These are phyloP conservation scores for Solanum megistacrolobum DNA, from an alignment of 257 asterid species.

Conservation along the genomic window DNA sequence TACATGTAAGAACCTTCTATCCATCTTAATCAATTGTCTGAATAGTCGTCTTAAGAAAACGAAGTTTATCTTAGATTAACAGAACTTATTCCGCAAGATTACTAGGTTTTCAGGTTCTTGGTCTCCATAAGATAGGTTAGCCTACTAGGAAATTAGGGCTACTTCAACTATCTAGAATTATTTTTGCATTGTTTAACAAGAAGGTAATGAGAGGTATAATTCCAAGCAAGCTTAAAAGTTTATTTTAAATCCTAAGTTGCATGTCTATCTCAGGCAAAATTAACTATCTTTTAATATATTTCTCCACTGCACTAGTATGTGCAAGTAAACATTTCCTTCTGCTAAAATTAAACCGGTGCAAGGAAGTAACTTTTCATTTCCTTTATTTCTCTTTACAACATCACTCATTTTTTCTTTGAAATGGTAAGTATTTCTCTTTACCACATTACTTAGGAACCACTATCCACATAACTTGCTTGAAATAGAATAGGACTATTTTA, in stretches of 20 bases:
- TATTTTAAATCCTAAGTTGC: neutral
- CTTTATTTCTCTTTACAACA: neutral
- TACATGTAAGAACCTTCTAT: neutral
- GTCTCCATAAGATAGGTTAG: neutral
- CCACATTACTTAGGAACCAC: neutral
- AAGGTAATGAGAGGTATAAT: neutral
- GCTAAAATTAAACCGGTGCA: neutral
- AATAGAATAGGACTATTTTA: neutral
- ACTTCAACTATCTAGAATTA: neutral
- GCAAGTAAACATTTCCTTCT: neutral
- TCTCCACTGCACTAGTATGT: neutral
- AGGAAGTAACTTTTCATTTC: neutral
- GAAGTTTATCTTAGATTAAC: neutral
- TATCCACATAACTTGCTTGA: neutral
- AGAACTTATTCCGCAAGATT: neutral
- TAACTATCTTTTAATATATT: neutral
- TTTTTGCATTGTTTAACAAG: neutral
- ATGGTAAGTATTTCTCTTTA: neutral
- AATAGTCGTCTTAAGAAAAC: neutral
- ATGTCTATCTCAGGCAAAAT: neutral
- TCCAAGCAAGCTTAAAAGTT: neutral
- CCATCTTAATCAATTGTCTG: neutral
- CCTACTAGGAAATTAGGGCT: neutral
- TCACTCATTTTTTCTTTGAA: neutral
- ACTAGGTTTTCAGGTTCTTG: neutral